These are phyloP conservation scores for Pyrenochaeta sp. DNA, from an alignment of 2,329 filamentous ascomycete species.

Conservation along the genomic window DNA sequence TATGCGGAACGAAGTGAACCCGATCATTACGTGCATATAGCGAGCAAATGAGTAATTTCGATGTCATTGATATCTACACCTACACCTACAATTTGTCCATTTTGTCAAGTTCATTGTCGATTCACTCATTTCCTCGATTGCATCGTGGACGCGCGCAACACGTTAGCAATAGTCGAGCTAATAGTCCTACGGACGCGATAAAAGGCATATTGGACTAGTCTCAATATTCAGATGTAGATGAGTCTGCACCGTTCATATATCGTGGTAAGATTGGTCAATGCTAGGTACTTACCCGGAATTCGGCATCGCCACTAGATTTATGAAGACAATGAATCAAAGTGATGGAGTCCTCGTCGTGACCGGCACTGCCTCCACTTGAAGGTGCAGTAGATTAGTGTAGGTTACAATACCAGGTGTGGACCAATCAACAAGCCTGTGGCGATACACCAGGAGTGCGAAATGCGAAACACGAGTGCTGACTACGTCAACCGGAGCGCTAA, in stretches of 20 bases:
- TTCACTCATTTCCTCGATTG: too few species aligned
- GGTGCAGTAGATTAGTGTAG: background rate
- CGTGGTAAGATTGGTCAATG: too few species aligned
- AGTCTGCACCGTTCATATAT: too few species aligned
- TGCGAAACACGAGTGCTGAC: constrained; percentile 4
- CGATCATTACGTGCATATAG: background rate
- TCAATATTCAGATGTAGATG: too few species aligned
- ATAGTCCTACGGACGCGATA: too few species aligned
- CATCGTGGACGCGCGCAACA: too few species aligned
- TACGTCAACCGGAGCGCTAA: background rate
- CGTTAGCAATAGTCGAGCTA: too few species aligned
- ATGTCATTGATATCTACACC: background rate
- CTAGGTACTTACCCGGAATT: background rate
- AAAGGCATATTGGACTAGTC: too few species aligned
- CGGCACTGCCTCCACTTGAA: background rate
- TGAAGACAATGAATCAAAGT: background rate
- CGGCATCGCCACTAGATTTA: background rate
- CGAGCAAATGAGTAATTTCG: background rate
- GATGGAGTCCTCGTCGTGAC: background rate
- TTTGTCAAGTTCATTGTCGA: too few species aligned
- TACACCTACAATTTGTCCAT: background rate
- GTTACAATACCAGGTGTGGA: background rate
- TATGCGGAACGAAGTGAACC: background rate
- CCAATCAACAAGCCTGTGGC: background rate
- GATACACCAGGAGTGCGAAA: background rate